A percentile compares a stretch with the other conserved stretches of the same genome.
Conservation (phyloP, 2,329 filamentous ascomycete species). For the Microdochium bolleyi region DNA sequence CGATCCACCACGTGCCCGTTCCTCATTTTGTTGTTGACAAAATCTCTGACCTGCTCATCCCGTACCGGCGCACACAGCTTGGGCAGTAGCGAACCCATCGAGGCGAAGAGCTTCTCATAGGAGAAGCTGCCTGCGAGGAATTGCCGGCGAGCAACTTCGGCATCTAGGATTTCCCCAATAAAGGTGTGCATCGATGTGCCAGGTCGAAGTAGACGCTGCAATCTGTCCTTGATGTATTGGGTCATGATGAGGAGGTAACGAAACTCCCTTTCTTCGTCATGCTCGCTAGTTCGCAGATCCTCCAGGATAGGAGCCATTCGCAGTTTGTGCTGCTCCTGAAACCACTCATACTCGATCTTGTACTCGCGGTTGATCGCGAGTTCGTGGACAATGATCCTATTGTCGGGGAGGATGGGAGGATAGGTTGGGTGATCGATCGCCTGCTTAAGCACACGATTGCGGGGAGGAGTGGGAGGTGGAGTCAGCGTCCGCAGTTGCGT, state of each 20-base stretch:
- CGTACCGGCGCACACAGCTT: slow-evolving; percentile 75
- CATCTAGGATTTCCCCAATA: slow-evolving; percentile 68
- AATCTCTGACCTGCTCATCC: slow-evolving; percentile 65
- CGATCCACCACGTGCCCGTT: slow-evolving; percentile 64
- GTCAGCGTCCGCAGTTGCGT: slow-evolving; percentile 42
- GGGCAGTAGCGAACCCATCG: slow-evolving; percentile 67
- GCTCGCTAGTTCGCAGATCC: slow-evolving; percentile 58
- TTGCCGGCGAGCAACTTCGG: slow-evolving; percentile 61
- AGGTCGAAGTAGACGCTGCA: slow-evolving; percentile 62
- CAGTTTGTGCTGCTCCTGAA: slow-evolving; percentile 46
- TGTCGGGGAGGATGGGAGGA: slow-evolving; percentile 57
- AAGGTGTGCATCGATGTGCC: slow-evolving; percentile 67
- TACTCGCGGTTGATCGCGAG: slow-evolving; percentile 74
- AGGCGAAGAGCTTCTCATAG: slow-evolving; percentile 71
- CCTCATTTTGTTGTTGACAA: slow-evolving; percentile 54
- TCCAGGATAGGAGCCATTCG: slow-evolving; percentile 40
- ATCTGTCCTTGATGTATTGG: slow-evolving; percentile 61
- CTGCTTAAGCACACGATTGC: slow-evolving; percentile 28
- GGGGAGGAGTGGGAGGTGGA: slow-evolving; percentile 42
- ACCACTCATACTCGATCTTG: slow-evolving; percentile 57
- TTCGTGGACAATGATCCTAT: slow-evolving; percentile 70
- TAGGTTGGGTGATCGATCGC: slow-evolving; percentile 28
- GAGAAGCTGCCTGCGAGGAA: slow-evolving; percentile 68
- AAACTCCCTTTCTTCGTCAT: slow-evolving; percentile 56
- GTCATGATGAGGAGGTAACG: slow-evolving; percentile 64